A percentile compares a stretch with the other conserved stretches of the same genome.
Evolutionary conservation across 345 rosid species (phyloP).

Genomic region (Murraya koenigii): DNA sequence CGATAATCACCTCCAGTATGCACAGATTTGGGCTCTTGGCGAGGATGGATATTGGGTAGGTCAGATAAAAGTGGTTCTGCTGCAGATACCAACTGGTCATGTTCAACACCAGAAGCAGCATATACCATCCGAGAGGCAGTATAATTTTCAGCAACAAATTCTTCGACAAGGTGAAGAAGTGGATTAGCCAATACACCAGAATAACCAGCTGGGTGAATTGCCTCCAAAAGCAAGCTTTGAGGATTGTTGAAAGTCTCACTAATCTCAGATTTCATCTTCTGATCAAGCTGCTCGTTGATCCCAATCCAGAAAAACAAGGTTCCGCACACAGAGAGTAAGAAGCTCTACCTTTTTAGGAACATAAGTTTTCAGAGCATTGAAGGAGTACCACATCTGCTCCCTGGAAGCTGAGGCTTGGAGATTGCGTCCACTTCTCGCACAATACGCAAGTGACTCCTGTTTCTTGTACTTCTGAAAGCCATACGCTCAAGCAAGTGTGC

Average conservation of each 20-base stretch:
- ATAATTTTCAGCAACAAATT: slow-evolving; percentile 63
- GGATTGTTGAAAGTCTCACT: slow-evolving; percentile 56
- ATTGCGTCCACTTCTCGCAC: slow-evolving; percentile 80
- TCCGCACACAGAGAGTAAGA: slow-evolving; percentile 75
- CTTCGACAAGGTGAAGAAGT: slow-evolving; percentile 60
- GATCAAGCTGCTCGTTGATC: slow-evolving; percentile 83
- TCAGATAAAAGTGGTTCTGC: slow-evolving; percentile 85
- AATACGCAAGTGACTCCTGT: slow-evolving; percentile 71
- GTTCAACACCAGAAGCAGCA: slow-evolving; percentile 85
- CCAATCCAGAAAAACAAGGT: slow-evolving; percentile 91
- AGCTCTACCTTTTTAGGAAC: slow-evolving; percentile 89
- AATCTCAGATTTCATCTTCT: slow-evolving; percentile 60
- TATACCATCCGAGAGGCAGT: slow-evolving; percentile 76
- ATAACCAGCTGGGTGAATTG: slow-evolving; percentile 62
- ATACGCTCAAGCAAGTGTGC: slow-evolving; percentile 78
- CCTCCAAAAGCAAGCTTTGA: slow-evolving; percentile 68
- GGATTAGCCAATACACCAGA: slow-evolving; percentile 68
- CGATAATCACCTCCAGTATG: slow-evolving; percentile 90
- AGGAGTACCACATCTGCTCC: slow-evolving; percentile 79
- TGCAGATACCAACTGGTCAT: slow-evolving; percentile 65
- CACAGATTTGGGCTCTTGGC: slow-evolving; percentile 62
- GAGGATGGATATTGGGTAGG: slow-evolving; percentile 47
- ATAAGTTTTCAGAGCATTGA: slow-evolving; percentile 85
- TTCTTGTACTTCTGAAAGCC: slow-evolving; percentile 84
- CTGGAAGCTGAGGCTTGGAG: slow-evolving; percentile 73